Conservation (phyloP, 1,139 yeast species). For the Kodamaea sp. region DNA sequence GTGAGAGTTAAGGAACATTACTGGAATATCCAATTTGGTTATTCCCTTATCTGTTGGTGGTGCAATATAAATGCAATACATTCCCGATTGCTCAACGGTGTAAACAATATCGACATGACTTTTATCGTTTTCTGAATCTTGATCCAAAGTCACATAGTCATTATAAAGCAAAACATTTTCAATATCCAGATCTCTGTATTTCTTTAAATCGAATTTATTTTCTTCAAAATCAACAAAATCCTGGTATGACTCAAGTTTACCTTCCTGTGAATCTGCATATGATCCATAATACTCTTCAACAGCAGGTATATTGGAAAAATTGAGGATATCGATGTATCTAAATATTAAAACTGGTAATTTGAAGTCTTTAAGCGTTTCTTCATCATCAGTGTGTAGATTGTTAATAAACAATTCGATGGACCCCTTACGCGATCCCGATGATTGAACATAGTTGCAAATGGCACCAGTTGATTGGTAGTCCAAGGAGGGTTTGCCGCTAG, state of each 20-base stretch:
- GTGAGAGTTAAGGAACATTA: conserved; percentile 22
- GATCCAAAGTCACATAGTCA: conserved; percentile 9
- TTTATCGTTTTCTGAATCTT: conserved; percentile 3
- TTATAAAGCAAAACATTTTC: conserved; percentile 9
- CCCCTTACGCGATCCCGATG: conserved; percentile 3
- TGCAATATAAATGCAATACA: conserved; percentile 35
- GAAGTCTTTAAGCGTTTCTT: conserved; percentile 4
- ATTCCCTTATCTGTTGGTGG: conserved; percentile 17
- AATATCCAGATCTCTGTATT: conserved; percentile 3
- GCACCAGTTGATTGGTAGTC: conserved; percentile 3
- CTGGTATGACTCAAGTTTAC: conserved; percentile 12
- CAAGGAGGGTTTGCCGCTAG: too few relatives aligned
- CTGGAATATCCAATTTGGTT: conserved; percentile 15
- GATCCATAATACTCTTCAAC: conserved; percentile 13
- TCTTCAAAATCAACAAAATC: conserved; percentile 12
- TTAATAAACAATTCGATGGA: conserved; percentile 5
- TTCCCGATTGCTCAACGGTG: conserved; percentile 24
- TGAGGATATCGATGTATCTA: conserved; percentile 22
- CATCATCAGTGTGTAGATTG: conserved; percentile 2
- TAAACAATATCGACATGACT: conserved; percentile 12
- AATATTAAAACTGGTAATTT: conserved; percentile 26
- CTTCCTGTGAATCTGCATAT: conserved; percentile 8
- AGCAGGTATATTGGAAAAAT: conserved; percentile 22
- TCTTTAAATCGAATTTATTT: conserved; percentile 5
- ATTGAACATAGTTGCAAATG: conserved; percentile 7